A percentile compares a stretch with the other conserved stretches of the same genome.
Conservation (phyloP, 345 rosid species). For the Microcos paniculata region DNA sequence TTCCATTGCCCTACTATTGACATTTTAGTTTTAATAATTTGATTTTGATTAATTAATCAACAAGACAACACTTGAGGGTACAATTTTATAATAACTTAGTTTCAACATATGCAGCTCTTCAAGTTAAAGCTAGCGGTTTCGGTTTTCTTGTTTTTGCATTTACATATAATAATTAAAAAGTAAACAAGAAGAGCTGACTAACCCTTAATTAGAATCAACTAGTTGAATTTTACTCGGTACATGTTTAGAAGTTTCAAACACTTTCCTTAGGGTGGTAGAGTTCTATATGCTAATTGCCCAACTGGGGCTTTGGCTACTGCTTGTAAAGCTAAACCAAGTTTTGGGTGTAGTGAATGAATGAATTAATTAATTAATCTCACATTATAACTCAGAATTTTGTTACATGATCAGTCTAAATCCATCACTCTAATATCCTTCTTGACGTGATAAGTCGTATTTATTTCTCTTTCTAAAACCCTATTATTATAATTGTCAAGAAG, state of each 20-base stretch:
- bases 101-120: neutral
- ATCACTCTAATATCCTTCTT: too few species aligned
- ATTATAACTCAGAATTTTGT: too few species aligned
- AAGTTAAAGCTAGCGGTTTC: conserved; percentile 3
- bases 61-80: neutral
- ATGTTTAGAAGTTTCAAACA: neutral
- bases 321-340: too few species aligned
- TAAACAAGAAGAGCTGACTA: neutral
- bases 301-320: too few species aligned
- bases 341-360: too few species aligned
- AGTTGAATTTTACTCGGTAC: neutral
- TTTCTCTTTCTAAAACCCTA: too few species aligned
- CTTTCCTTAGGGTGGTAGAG: neutral
- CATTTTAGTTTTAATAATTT: neutral
- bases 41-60: too few species aligned
- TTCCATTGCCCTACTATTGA: neutral
- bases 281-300: neutral
- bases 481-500: too few species aligned
- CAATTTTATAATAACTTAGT: too few species aligned
- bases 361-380: too few species aligned
- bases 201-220: neutral
- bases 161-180: neutral
- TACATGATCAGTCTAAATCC: too few species aligned
- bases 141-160: neutral
- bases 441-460: too few species aligned